Conservation (phyloP, 768 basidiomycete species). For the Amanita exitialis region DNA sequence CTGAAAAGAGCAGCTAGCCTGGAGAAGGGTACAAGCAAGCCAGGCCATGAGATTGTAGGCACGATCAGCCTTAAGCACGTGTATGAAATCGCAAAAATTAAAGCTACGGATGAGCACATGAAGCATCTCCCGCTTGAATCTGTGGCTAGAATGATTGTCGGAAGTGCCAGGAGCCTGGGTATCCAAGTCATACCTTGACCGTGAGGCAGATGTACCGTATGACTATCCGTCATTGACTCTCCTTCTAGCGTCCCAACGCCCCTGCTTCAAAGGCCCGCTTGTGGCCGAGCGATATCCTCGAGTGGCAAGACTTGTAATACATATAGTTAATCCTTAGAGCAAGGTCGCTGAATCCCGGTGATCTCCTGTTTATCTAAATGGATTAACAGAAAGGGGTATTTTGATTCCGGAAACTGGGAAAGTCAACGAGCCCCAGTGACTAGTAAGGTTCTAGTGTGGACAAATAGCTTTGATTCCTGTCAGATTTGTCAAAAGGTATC, state of each 20-base stretch:
- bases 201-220: neutral
- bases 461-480: neutral
- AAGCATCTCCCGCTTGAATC: constrained; percentile 80
- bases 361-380: neutral
- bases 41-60: constrained; percentile 68
- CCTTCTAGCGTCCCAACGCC: constrained; percentile 9
- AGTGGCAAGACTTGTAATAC: neutral
- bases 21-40: constrained; percentile 81
- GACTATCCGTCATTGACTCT: constrained; percentile 6
- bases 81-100: constrained; percentile 98
- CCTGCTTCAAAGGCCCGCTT: neutral
- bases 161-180: constrained; percentile 82
- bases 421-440: neutral
- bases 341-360: neutral
- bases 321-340: neutral
- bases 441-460: neutral
- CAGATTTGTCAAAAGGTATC: neutral
- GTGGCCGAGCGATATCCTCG: neutral
- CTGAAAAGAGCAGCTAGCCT: constrained; percentile 86
- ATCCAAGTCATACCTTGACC: constrained; percentile 77
- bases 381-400: neutral
- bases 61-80: constrained; percentile 93
- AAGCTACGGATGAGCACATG: constrained; percentile 83
- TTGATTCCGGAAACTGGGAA: neutral
- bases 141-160: constrained; percentile 82